Conservation (phyloP, 129 eudicot species). For the Helichrysum umbraculigerum region DNA sequence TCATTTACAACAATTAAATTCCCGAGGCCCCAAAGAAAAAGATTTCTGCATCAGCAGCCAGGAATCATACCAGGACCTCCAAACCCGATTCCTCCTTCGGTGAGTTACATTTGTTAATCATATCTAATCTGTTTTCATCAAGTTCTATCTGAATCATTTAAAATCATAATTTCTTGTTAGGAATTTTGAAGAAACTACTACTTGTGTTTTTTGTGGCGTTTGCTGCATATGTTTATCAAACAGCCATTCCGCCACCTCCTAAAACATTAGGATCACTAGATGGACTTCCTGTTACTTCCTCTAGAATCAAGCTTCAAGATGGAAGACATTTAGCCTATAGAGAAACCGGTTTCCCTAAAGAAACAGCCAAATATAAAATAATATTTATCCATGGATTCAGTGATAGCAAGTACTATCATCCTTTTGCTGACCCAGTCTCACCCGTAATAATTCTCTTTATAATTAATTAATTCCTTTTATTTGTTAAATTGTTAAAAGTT, state of each 20-base stretch:
- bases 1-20: too few relatives aligned
- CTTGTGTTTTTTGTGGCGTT: too few relatives aligned
- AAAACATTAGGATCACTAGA: conserved; percentile 52
- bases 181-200: too few relatives aligned
- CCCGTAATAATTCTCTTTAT: conserved; percentile 47
- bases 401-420: conserved; percentile 47
- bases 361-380: conserved; percentile 57
- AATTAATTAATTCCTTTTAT: not conserved
- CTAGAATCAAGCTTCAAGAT: conserved; percentile 67
- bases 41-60: too few relatives aligned
- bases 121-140: too few relatives aligned
- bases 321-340: conserved; percentile 72
- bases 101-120: too few relatives aligned
- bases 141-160: too few relatives aligned
- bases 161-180: too few relatives aligned
- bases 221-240: conserved; percentile 62
- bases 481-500: too few relatives aligned
- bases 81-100: too few relatives aligned
- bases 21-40: too few relatives aligned
- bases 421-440: conserved; percentile 39
- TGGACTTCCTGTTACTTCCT: conserved; percentile 74
- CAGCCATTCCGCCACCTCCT: conserved; percentile 63
- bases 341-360: conserved; percentile 68
- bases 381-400: conserved; percentile 68
- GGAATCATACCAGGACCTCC: too few relatives aligned